phyloP scores from a whole-genome alignment of 305 asterid genomes.

The Solanum hybrid region DNA sequence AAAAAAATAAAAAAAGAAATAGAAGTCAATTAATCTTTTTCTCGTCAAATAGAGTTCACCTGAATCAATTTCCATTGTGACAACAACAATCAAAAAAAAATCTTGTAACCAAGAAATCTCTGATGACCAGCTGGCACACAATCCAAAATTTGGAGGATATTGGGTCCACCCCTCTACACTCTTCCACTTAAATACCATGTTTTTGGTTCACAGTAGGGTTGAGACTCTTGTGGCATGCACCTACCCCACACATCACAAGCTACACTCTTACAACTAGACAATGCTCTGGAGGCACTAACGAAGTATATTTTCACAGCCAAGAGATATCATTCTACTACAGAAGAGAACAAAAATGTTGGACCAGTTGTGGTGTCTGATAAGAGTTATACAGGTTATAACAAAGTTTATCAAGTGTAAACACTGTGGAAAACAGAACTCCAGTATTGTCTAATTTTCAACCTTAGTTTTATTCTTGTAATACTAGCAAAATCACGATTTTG shows the following conservation, averaged over 20 bases:
- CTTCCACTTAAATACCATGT: not conserved
- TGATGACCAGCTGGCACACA: not conserved
- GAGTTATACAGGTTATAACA: not conserved
- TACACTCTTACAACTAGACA: not conserved
- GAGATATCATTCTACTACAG: not conserved
- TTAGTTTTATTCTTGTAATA: not conserved
- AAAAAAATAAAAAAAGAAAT: not conserved
- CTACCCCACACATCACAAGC: not conserved
- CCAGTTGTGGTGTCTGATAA: not conserved
- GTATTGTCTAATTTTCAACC: not conserved
- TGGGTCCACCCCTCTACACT: not conserved
- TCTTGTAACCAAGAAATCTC: not conserved
- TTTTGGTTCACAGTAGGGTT: not conserved
- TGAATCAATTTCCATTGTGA: not conserved
- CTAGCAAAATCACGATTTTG: not conserved
- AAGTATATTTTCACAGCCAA: not conserved
- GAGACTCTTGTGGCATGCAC: not conserved
- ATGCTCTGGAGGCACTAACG: not conserved
- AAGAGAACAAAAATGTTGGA: not conserved
- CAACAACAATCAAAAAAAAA: not conserved
- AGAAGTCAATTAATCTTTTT: not conserved
- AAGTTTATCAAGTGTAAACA: not conserved
- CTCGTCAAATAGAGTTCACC: not conserved
- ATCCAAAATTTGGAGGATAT: not conserved
- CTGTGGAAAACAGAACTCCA: not conserved